Evolutionary conservation across 139 green algal species (phyloP).

Genomic region (Ettlia oleoabundans): DNA sequence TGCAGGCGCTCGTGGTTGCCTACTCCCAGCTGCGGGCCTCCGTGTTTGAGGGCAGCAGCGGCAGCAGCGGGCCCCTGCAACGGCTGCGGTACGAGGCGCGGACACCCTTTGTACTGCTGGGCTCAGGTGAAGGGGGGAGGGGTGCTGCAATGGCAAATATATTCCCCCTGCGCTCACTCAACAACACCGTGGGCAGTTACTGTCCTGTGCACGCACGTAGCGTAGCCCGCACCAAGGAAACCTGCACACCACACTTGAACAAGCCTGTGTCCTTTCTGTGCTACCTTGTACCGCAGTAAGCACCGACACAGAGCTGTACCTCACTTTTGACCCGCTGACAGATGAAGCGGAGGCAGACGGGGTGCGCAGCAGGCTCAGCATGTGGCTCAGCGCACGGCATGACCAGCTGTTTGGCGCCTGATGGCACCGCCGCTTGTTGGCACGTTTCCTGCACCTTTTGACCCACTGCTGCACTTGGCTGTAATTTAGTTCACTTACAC

Average conservation of each 20-base stretch:
- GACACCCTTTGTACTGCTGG: constrained; percentile 29
- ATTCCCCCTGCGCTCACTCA: no score
- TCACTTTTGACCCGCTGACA: constrained; percentile 28
- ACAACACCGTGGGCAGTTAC: no score
- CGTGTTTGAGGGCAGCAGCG: constrained; percentile 34
- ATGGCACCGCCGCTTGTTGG: not conserved
- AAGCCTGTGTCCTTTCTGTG: no score
- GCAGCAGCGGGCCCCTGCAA: constrained; percentile 33
- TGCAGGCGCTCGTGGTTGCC: constrained; percentile 28
- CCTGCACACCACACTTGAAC: no score
- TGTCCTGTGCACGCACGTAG: not conserved
- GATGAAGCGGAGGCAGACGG: constrained; percentile 16
- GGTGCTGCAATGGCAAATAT: no score
- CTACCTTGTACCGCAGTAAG: not conserved
- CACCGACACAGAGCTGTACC: constrained; percentile 36
- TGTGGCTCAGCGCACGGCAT: constrained; percentile 14
- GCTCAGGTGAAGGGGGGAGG: no score
- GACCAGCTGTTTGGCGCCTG: constrained; percentile 37
- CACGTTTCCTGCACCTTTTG: not conserved
- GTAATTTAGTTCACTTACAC: no score
- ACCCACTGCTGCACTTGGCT: no score
- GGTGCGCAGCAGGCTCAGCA: constrained; percentile 8
- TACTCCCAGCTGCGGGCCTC: constrained; percentile 47
- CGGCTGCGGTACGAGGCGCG: constrained; percentile 37
- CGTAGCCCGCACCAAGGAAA: not conserved